Evolutionary conservation across 306 rosid genomes (phyloP).

Genomic region (Sicyos edulis): DNA sequence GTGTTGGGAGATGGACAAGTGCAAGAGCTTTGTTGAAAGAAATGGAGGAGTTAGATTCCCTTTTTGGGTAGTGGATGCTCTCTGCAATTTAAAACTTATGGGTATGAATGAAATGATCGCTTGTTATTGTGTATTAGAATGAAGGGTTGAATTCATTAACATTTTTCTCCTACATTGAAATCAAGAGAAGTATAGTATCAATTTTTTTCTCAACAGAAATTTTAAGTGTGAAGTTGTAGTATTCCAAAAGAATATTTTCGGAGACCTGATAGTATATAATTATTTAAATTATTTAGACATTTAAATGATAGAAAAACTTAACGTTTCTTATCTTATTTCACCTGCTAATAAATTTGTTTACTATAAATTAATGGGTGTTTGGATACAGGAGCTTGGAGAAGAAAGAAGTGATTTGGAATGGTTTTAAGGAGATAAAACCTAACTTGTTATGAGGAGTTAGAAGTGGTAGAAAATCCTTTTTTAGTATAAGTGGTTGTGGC

Average conservation of each 20-base stretch:
- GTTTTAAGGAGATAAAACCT: too few relatives aligned
- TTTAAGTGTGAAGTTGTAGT: conserved; percentile 8
- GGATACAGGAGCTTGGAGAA: too few relatives aligned
- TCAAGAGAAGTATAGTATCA: conserved; percentile 17
- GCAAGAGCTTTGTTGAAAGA: too few relatives aligned
- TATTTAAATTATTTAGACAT: neutral
- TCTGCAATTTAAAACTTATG: neutral
- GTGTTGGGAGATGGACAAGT: too few relatives aligned
- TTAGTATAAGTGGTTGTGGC: too few relatives aligned
- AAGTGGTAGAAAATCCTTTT: too few relatives aligned
- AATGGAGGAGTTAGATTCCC: conserved; percentile 58
- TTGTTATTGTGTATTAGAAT: neutral
- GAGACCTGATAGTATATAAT: neutral
- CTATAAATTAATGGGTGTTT: too few relatives aligned
- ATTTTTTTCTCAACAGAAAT: neutral
- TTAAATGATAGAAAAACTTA: neutral
- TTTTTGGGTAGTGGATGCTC: conserved; percentile 25
- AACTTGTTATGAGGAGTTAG: too few relatives aligned
- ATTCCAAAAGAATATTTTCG: neutral
- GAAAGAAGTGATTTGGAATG: too few relatives aligned
- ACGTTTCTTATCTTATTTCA: neutral
- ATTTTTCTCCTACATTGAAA: neutral
- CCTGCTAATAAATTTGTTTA: too few relatives aligned
- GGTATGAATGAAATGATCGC: neutral
- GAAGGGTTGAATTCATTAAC: neutral